phyloP scores from a whole-genome alignment of 202 grass and related monocot genomes.

The Setaria viridis region DNA sequence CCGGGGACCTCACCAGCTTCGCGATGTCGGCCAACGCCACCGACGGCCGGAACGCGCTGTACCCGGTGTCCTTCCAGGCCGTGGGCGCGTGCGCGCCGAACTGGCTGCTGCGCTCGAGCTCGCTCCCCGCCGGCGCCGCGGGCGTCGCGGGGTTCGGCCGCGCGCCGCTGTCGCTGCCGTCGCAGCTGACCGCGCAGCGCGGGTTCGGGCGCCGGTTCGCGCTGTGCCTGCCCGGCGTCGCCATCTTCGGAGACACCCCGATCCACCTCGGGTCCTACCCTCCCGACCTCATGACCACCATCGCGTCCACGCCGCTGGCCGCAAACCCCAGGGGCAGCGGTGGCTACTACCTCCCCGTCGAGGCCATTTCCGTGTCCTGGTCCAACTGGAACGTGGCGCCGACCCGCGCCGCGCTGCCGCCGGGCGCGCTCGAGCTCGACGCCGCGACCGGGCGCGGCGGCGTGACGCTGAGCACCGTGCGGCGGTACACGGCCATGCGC shows the following conservation, averaged over 20 bases:
- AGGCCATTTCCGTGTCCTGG: neutral
- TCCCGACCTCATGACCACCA: neutral
- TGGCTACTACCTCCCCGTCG: conserved; percentile 8
- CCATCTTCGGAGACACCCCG: conserved; percentile 20
- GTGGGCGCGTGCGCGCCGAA: neutral
- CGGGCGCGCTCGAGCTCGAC: conserved; percentile 44
- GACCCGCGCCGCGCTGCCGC: conserved; percentile 1
- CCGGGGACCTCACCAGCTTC: neutral
- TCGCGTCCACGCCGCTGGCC: neutral
- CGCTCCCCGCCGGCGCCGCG: neutral
- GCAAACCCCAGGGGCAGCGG: neutral
- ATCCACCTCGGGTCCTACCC: conserved; percentile 21
- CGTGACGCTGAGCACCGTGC: conserved; percentile 45
- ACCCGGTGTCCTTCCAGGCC: neutral
- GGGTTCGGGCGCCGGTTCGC: neutral
- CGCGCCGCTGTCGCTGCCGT: neutral
- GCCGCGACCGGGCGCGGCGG: conserved; percentile 34
- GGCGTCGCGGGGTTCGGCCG: neutral
- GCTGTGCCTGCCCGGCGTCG: neutral
- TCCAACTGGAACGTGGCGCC: neutral
- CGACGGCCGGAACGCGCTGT: conserved; percentile 4
- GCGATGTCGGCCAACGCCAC: neutral
- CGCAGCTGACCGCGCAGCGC: neutral
- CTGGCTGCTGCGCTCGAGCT: neutral
- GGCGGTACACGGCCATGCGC: conserved; percentile 43